Base-by-base conservation (phyloP, 352 stramenopile genomes). In the Globisporangium sylvaticum region DNA sequence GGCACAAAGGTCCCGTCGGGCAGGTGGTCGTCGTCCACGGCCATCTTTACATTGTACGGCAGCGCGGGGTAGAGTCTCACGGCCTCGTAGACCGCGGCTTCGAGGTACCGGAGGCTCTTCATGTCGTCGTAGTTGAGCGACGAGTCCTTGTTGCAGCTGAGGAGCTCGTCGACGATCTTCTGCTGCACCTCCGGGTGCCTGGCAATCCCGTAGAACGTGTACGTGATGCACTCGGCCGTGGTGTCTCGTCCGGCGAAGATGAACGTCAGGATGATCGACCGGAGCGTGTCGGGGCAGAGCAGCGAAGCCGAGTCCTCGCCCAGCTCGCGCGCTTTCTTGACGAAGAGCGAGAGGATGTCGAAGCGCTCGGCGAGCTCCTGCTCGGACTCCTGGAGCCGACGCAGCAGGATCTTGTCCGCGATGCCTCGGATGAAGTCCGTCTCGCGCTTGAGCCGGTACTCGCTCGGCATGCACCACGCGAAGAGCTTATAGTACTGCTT, bases 221-320 rank as follows among this genome's bases (percentile, higher is more conserved):
- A 96, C 2, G 86, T 89, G 44, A 96, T 71, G 57, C 78, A 84
- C 53, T 89, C 78, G 3, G 82, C 73, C 0, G 84, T 94, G 8
- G 87, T 96, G 64, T 95, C 90, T 62, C 88, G 89, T 18, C 88
- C 89, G n/a, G 80, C 89, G 60, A 96, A 91, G 24, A 96, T 76
- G 34, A 96, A 90, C 9, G 86, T 94, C 37, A 92, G 75, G 42
- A 91, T 76, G 58, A 90, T 84, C 31, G 87, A 88, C 6, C 78
- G 72, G 9, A 95, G 71, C 6, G 81, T 88, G 46, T 61, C 44
- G 0, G 70, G 64, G 6, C 68, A 66, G 0, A 87, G 58, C 29
- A 79, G 27, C 44, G 63, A 31, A 1, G 56, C 59, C 25, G 55
- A 67, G 10, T 74, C 67, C 53, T 55, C 37, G n/a, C 76, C 67